Evolutionary conservation across 2,329 filamentous ascomycete genomes (phyloP), one percentile per base, ranked within the genome.

Genomic region (Ophiobolus disseminans): DNA sequence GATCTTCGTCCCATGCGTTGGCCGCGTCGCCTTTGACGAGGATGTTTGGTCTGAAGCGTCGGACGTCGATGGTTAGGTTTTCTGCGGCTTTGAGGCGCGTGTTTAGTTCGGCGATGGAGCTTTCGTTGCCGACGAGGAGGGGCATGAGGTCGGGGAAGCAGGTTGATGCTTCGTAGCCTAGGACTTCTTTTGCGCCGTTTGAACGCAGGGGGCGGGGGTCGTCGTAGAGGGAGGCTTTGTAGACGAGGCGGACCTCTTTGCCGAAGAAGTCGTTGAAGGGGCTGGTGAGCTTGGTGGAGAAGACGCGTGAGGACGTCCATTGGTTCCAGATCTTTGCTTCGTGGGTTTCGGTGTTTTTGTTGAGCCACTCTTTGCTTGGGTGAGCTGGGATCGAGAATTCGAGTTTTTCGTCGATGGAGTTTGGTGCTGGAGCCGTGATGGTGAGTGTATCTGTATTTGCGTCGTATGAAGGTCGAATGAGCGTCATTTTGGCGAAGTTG

Each of bases 41-140:
- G 45, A 87, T 83, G 64, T 87, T 87, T 1, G 85, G 83, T 14
- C 85, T 73, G 65, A 87, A 87, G 2, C 84, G 78, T 2, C 55
- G 42, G 0, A 69, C 62, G 63, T 86, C 84, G 47, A 86, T 80
- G 0, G 76, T 80, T 25, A 86, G 78, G n/a, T 75, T 71, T 4
- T 78, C 73, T 10, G 60, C 58, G 0, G 49, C 55, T 20, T 76
- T 72, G 19, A 87, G 71, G 11, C 84, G 77, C 3, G 60, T 50
- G 62, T 87, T 87, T 20, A 87, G 74, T 58, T 87, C 85, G 5
- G 69, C 67, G 21, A 87, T 76, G 8, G 80, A 84, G 19, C 77
- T 75, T 59, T 84, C 78, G 11, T 76, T 81, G 7, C 80, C 81
- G 30, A 87, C 77, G 40, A 82, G 74, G 5, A 86, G 61, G 3